These are phyloP conservation scores for Amoeboaphelidium occidentale DNA, from an alignment of 371 early-diverging fungal genomes.

Conservation along the genomic window DNA sequence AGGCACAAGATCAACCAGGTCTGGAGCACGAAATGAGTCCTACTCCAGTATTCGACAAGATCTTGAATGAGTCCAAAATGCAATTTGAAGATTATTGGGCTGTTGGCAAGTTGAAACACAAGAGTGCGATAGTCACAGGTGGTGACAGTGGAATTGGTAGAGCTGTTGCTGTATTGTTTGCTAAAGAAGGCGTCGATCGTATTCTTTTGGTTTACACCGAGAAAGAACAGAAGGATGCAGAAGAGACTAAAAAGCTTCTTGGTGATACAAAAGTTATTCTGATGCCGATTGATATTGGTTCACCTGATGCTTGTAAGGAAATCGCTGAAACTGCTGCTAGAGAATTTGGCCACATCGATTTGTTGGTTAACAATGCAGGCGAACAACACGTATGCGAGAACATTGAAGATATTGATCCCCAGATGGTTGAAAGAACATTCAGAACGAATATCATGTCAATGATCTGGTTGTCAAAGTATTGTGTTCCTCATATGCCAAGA, in stretches of 20 bases:
- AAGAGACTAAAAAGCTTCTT: slow-evolving; percentile 9
- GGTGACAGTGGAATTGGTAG: slow-evolving; percentile 9
- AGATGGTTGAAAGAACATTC: slow-evolving; percentile 23
- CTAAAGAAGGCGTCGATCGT: slow-evolving; percentile 3
- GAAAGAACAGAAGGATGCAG: slow-evolving; percentile 12
- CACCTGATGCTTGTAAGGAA: slow-evolving; percentile 3
- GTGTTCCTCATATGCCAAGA: slow-evolving; percentile 16
- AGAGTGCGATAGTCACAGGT: slow-evolving; percentile 6
- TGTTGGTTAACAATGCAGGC: slow-evolving; percentile 34
- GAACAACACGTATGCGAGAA: slow-evolving; percentile 15
- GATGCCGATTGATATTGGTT: background rate
- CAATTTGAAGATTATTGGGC: background rate
- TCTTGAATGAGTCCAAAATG: background rate
- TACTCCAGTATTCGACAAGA: background rate
- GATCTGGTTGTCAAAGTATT: slow-evolving; percentile 26
- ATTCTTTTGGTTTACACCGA: slow-evolving; percentile 9
- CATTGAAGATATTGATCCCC: slow-evolving; percentile 6
- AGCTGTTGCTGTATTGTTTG: slow-evolving; percentile 6
- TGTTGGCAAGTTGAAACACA: background rate
- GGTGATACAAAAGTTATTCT: background rate
- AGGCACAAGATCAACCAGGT: background rate
- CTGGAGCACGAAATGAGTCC: background rate
- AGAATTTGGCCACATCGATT: slow-evolving; percentile 24
- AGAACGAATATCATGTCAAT: slow-evolving; percentile 22
- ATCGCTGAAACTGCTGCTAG: slow-evolving; percentile 4